Evolutionary conservation across 495 filamentous ascomycete species (phyloP).

Genomic region (Glarea lozoyensis): DNA sequence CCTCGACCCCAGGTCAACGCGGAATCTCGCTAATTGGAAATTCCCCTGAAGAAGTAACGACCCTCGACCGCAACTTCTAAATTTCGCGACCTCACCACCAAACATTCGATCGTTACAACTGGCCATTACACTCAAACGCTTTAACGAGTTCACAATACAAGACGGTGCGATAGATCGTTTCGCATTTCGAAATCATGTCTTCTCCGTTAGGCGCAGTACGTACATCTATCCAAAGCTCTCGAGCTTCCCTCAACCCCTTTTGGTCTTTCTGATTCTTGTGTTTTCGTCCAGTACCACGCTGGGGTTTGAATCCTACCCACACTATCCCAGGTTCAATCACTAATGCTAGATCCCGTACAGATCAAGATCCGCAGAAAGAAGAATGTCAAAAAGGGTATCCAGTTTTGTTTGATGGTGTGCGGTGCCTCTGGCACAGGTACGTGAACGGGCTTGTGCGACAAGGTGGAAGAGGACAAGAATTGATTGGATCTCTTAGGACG

Average conservation of each 20-base stretch:
- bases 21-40: slow-evolving; percentile 9
- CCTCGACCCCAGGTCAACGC: neutral
- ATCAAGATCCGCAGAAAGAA: slow-evolving; percentile 99
- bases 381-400: slow-evolving; percentile 99
- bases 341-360: slow-evolving; percentile 31
- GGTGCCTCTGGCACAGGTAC: slow-evolving; percentile 96
- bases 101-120: neutral
- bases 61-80: slow-evolving; percentile 17
- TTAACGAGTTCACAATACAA: neutral
- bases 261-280: slow-evolving; percentile 17
- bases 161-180: neutral
- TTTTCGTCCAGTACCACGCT: slow-evolving; percentile 21
- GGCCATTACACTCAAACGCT: neutral
- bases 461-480: neutral
- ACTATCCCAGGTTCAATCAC: slow-evolving; percentile 10
- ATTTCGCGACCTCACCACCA: slow-evolving; percentile 15
- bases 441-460: slow-evolving; percentile 18
- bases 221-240: slow-evolving; percentile 11
- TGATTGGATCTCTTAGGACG: slow-evolving; percentile 53
- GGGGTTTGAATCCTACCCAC: slow-evolving; percentile 16
- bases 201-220: slow-evolving; percentile 54
- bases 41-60: slow-evolving; percentile 16
- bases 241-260: slow-evolving; percentile 16
- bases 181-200: slow-evolving; percentile 38
- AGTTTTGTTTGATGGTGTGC: slow-evolving; percentile 99